These are phyloP conservation scores for Parastagonospora nodorum DNA, from an alignment of 2,329 filamentous ascomycete genomes.

Conservation along the genomic window DNA sequence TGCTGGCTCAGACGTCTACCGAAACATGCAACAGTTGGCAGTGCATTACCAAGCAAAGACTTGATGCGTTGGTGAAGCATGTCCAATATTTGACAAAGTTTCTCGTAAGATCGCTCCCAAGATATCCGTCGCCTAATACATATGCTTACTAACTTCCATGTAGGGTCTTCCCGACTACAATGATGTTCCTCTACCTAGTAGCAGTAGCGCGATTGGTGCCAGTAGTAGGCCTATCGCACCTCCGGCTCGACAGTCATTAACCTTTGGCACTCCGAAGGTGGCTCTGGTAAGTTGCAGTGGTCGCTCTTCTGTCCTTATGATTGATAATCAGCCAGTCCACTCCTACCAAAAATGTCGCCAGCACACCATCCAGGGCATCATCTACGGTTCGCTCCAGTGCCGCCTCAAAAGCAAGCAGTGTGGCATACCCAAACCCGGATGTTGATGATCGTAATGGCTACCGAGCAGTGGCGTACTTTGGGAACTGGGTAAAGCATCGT, in stretches of 20 bases:
- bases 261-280: conserved; percentile 1
- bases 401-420: neutral
- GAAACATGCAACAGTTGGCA: conserved; percentile 1
- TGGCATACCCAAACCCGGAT: neutral
- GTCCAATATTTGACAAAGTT: neutral
- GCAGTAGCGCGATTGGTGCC: no score
- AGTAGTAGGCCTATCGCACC: neutral
- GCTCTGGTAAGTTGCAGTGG: neutral
- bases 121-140: neutral
- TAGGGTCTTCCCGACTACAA: neutral
- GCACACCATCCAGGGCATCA: neutral
- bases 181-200: neutral
- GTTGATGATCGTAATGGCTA: conserved; percentile 14
- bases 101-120: neutral
- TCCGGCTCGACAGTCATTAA: neutral
- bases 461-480: conserved; percentile 66
- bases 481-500: conserved; percentile 62
- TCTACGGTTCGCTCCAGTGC: neutral
- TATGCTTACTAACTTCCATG: neutral
- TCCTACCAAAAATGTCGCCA: neutral
- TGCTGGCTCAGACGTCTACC: neutral
- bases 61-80: neutral
- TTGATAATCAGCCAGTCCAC: neutral
- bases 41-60: neutral
- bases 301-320: neutral